A percentile compares a stretch with the other conserved stretches of the same genome.
These are phyloP conservation scores for Cicer judaicum DNA, from an alignment of 306 rosid species.

Conservation along the genomic window DNA sequence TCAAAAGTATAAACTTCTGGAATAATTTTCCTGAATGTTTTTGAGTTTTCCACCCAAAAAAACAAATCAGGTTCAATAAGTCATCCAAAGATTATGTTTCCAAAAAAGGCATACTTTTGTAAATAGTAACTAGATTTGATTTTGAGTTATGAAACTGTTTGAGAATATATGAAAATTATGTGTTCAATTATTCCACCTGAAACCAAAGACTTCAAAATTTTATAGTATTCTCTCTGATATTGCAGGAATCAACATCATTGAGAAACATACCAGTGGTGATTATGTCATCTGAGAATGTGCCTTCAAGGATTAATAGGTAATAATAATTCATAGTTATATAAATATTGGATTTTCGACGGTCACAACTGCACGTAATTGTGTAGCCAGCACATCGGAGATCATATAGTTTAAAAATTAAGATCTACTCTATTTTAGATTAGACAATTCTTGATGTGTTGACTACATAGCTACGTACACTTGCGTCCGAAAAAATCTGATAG, in stretches of 20 bases:
- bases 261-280: constrained; percentile 94
- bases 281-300: constrained; percentile 95
- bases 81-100: constrained; percentile 41
- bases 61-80: constrained; percentile 47
- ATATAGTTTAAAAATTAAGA: too few species aligned
- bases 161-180: constrained; percentile 40
- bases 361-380: too few species aligned
- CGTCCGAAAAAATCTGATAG: too few species aligned
- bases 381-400: too few species aligned
- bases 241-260: constrained; percentile 85
- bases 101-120: constrained; percentile 32
- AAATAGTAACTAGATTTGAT: constrained; percentile 39
- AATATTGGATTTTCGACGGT: too few species aligned
- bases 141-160: constrained; percentile 28
- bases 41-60: constrained; percentile 45
- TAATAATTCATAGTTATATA: neutral
- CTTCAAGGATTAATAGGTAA: constrained; percentile 90
- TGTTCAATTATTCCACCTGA: constrained; percentile 40
- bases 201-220: constrained; percentile 38
- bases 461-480: too few species aligned
- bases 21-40: constrained; percentile 43
- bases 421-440: too few species aligned
- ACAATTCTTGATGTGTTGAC: too few species aligned
- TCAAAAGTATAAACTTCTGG: constrained; percentile 40
- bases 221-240: constrained; percentile 48